phyloP scores from a whole-genome alignment of 2,329 filamentous ascomycete genomes.

The Xylaria sp. region DNA sequence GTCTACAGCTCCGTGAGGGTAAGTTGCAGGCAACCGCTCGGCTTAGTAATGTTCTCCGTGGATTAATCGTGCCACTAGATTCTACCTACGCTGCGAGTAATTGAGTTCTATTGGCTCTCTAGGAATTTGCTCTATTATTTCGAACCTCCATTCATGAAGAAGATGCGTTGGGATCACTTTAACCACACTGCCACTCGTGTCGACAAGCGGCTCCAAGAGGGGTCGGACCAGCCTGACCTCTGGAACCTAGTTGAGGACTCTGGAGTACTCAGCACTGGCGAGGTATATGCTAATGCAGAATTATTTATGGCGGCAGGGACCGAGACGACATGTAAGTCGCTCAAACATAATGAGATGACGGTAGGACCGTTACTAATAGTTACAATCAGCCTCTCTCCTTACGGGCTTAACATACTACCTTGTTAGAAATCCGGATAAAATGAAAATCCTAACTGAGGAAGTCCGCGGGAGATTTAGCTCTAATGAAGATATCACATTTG shows the following conservation, averaged over 20 bases:
- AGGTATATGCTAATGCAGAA: constrained; percentile 31
- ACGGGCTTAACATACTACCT: constrained; percentile 18
- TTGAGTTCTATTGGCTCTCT: constrained; percentile 3
- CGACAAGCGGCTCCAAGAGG: constrained; percentile 10
- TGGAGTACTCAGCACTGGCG: constrained; percentile 18
- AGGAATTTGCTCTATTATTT: background rate
- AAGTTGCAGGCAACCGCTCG: background rate
- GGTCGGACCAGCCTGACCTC: constrained; percentile 31
- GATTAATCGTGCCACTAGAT: background rate
- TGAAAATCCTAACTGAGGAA: constrained; percentile 10
- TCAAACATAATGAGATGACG: background rate
- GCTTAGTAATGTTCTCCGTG: background rate
- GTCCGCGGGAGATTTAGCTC: constrained; percentile 8
- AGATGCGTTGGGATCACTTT: constrained; percentile 11
- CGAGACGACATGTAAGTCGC: constrained; percentile 24
- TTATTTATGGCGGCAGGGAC: constrained; percentile 31
- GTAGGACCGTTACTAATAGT: constrained; percentile 1
- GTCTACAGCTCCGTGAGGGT: constrained; percentile 15
- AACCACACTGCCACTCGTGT: constrained; percentile 12
- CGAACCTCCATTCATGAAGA: constrained; percentile 1
- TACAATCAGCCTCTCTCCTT: constrained; percentile 19
- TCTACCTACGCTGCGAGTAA: constrained; percentile 2
- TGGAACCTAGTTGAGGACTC: constrained; percentile 36
- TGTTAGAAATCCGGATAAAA: constrained; percentile 7
- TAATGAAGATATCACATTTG: constrained; percentile 37